Percentiles rank a stretch among this genome's conserved stretches.
Conservation (phyloP, 768 basidiomycete species). For the Leccinum truebloodii region DNA sequence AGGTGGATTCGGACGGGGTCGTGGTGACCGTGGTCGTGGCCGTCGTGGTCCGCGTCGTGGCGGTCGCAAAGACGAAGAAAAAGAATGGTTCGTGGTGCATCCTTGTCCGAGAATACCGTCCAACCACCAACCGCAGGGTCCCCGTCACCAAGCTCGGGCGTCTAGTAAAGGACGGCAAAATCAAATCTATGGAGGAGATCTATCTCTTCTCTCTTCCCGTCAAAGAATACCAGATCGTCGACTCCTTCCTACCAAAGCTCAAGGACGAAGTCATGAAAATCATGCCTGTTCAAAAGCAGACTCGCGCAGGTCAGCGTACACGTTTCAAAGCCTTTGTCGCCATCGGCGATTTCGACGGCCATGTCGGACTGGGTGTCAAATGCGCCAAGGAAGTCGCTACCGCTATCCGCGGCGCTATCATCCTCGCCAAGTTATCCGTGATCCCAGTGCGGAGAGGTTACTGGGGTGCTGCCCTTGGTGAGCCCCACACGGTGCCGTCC, state of each 20-base stretch:
- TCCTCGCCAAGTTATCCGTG: constrained; percentile 96
- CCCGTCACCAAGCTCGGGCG: constrained; percentile 99
- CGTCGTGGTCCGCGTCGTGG: constrained; percentile 88
- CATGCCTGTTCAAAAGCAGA: constrained; percentile 99
- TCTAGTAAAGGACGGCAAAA: constrained; percentile 99
- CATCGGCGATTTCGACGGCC: constrained; percentile 97
- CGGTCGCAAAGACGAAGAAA: constrained; percentile 99
- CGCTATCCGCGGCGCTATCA: constrained; percentile 99
- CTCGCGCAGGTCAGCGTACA: constrained; percentile 98
- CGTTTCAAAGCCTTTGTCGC: constrained; percentile 99
- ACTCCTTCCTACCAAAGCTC: constrained; percentile 98
- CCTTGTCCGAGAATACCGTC: constrained; percentile 5
- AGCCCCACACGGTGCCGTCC: constrained; percentile 98
- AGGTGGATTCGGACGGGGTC: constrained; percentile 87
- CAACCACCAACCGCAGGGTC: constrained; percentile 54
- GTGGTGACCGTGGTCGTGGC: constrained; percentile 65
- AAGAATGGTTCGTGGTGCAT: constrained; percentile 80
- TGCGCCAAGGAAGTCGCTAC: constrained; percentile 99
- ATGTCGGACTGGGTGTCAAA: constrained; percentile 99
- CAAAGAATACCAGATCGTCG: constrained; percentile 99
- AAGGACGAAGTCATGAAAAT: constrained; percentile 99
- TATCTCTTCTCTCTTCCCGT: constrained; percentile 99
- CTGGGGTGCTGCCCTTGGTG: constrained; percentile 99
- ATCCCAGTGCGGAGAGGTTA: constrained; percentile 98
- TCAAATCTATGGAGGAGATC: constrained; percentile 99